Evolutionary conservation across 768 basidiomycete genomes (phyloP).

Genomic region (Myochromella boudieri): DNA sequence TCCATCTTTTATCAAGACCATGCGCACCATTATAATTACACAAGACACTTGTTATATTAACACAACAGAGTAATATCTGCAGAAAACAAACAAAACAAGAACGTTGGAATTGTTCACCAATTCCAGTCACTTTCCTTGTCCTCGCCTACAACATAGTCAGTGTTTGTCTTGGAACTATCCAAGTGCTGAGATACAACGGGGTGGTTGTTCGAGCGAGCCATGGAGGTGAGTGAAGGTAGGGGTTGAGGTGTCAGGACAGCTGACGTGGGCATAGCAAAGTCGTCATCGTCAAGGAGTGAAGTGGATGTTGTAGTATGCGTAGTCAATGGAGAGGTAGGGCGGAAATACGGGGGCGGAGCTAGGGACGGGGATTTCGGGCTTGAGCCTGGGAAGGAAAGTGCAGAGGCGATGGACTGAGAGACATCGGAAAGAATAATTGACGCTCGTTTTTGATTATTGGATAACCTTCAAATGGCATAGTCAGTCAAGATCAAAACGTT

Average conservation of each 20-base stretch:
- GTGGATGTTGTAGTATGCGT: conserved; percentile 13
- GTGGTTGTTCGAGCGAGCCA: neutral
- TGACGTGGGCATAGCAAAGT: conserved; percentile 20
- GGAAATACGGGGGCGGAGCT: conserved; percentile 18
- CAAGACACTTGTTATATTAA: too few relatives aligned
- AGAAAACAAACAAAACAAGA: neutral
- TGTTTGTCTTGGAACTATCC: conserved; percentile 12
- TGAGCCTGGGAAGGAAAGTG: conserved; percentile 35
- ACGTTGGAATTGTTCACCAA: conserved; percentile 37
- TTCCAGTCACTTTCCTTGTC: conserved; percentile 68
- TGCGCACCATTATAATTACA: too few relatives aligned
- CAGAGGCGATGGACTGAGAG: conserved; percentile 53
- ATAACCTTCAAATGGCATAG: conserved; percentile 43
- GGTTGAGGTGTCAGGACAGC: conserved; percentile 31
- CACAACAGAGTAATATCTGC: too few relatives aligned
- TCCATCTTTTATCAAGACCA: too few relatives aligned
- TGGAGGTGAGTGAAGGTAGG: conserved; percentile 1
- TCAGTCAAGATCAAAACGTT: conserved; percentile 1
- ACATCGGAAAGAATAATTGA: conserved; percentile 66
- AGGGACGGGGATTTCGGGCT: conserved; percentile 22
- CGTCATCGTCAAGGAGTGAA: conserved; percentile 43
- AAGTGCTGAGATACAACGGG: neutral
- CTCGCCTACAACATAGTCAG: conserved; percentile 37
- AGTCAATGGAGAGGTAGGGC: conserved; percentile 17
- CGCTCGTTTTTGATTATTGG: conserved; percentile 68